Evolutionary conservation across 2,329 filamentous ascomycete species (phyloP).

Genomic region (Aureobasidium sp.): DNA sequence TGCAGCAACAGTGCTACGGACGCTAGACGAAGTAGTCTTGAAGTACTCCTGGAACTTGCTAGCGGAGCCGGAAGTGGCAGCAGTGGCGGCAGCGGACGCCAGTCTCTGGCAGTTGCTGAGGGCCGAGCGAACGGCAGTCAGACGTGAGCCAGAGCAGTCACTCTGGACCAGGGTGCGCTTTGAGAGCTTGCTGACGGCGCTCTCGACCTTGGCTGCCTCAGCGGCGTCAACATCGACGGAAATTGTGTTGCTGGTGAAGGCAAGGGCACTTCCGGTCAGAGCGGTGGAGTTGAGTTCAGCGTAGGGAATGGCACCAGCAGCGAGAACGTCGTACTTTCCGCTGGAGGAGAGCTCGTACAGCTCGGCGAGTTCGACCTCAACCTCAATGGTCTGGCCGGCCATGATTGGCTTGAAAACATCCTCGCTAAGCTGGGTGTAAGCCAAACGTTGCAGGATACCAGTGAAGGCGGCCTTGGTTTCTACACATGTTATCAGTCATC

Average conservation of each 20-base stretch:
- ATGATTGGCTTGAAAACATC: conserved; percentile 44
- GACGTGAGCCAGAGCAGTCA: conserved; percentile 45
- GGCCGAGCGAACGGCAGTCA: conserved; percentile 40
- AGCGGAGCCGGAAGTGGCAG: conserved; percentile 41
- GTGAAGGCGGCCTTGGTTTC: conserved; percentile 33
- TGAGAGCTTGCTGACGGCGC: conserved; percentile 33
- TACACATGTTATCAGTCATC: not conserved
- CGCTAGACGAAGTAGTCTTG: conserved; percentile 44
- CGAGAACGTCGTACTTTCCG: conserved; percentile 48
- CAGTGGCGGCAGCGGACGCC: conserved; percentile 44
- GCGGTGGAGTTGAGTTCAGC: conserved; percentile 44
- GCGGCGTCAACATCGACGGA: conserved; percentile 48
- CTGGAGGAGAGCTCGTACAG: conserved; percentile 44
- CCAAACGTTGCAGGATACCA: conserved; percentile 44
- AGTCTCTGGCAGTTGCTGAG: conserved; percentile 47
- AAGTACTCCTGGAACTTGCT: conserved; percentile 53
- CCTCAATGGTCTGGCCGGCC: conserved; percentile 40
- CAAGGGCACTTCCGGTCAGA: conserved; percentile 44
- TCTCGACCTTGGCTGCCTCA: conserved; percentile 43
- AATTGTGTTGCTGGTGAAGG: conserved; percentile 52
- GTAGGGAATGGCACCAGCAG: conserved; percentile 48
- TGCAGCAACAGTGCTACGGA: conserved; percentile 42
- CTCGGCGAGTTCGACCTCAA: conserved; percentile 47
- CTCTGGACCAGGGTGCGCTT: conserved; percentile 46
- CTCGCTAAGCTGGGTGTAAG: conserved; percentile 36